phyloP scores from a whole-genome alignment of 2,329 filamentous ascomycete genomes.

The Colletotrichum costaricense region DNA sequence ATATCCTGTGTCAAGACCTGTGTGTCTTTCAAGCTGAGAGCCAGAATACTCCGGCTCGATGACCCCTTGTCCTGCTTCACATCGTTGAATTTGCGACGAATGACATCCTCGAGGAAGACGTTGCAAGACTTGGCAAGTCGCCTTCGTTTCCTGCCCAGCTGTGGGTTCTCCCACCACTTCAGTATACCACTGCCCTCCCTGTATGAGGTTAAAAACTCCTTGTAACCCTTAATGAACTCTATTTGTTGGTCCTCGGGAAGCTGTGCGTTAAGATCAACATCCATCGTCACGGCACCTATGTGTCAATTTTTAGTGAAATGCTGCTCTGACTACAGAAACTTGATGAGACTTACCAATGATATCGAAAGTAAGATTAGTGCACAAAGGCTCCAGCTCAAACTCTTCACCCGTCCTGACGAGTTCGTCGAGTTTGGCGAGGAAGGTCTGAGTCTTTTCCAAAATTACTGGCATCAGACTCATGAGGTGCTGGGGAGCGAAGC shows the following conservation, averaged over 20 bases:
- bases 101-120: slow-evolving; percentile 38
- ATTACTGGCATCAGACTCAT: slow-evolving; percentile 49
- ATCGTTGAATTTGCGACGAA: slow-evolving; percentile 40
- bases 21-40: slow-evolving; percentile 45
- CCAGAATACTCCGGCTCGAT: slow-evolving; percentile 46
- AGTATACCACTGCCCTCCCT: slow-evolving; percentile 34
- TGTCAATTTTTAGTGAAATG: slow-evolving; percentile 2
- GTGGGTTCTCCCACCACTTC: slow-evolving; percentile 39
- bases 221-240: slow-evolving; percentile 45
- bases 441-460: slow-evolving; percentile 46
- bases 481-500: slow-evolving; percentile 52
- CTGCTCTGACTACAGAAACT: accelerated
- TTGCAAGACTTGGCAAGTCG: slow-evolving; percentile 39
- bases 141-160: slow-evolving; percentile 34
- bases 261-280: slow-evolving; percentile 48
- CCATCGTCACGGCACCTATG: slow-evolving; percentile 46
- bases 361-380: slow-evolving; percentile 51
- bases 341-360: slow-evolving; percentile 42
- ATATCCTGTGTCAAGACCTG: slow-evolving; percentile 42
- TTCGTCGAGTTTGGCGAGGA: slow-evolving; percentile 38
- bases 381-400: slow-evolving; percentile 38
- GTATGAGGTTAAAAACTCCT: slow-evolving; percentile 41
- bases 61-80: slow-evolving; percentile 12
- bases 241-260: slow-evolving; percentile 37
- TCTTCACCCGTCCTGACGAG: slow-evolving; percentile 22